Base-by-base conservation (phyloP, 257 asterid genomes). In the Dorcoceras hygrometricum region DNA sequence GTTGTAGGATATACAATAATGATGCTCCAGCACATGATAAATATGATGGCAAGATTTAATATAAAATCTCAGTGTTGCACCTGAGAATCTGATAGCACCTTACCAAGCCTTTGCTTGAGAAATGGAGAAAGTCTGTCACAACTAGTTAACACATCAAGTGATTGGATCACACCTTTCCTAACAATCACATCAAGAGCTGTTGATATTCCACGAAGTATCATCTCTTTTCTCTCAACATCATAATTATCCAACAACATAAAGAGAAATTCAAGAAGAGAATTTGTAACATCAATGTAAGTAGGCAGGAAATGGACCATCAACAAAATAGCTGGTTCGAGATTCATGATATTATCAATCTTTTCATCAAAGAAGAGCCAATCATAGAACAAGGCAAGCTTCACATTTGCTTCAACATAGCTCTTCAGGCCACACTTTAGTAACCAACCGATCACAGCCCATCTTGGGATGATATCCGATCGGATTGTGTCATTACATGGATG, bases 391-490 rank as follows among this genome's bases (percentile, higher is more conserved):
- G 86, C 93, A 65, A 86, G 97, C 80, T 88, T 82, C 57, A 77
- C 65, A 78, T 86, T 90, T 25, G 97, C 95, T 71, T 82, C 81
- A n/a, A 88, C 75, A 67, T 83, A 67, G 72, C 67, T 75, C 76
- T 74, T 86, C 85, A 73, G 27, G 60, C 83, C 77, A 20, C 69
- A 72, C 59, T 66, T 83, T 58, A 91, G 81, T 43, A 91, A 56
- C 97, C 96, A 91, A 66, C 96, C 97, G 11, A 88, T 65, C 27
- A 83, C 71, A 60, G 91, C 95, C 97, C 97, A 91, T 75, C 97
- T 82, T 4, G 86, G 97, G 63, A 85, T 73, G 19, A 86, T 69
- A 63, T 82, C 88, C 0, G 88, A 83, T 9, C 76, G 83, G 70
- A 73, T 88, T 57, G 77, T 75, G 50, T 84, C 95, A 78, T 81